Base-by-base conservation (phyloP, 2,329 filamentous ascomycete genomes). In the Lasiodiplodia sp. region DNA sequence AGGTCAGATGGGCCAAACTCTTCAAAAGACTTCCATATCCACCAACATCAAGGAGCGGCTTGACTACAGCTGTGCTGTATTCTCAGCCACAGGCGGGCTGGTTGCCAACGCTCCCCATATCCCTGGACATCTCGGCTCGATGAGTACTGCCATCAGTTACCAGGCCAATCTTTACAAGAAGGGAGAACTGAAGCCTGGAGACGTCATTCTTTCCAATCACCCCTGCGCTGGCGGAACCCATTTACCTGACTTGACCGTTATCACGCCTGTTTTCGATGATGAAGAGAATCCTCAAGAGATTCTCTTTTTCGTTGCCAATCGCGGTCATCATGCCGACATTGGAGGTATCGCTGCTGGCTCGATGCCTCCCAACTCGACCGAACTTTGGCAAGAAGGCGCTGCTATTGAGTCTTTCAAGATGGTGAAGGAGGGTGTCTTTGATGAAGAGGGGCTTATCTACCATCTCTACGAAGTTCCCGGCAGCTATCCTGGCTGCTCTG, bases 301-400 rank as follows among this genome's bases (percentile, higher is more conserved):
- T 11, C 74, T 74, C 23, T 76, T 77, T 69, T 77, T 73, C 58
- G 71, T 71, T 4, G 75, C 75, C 12, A 74, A 72, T 1, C 68
- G 75, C n/a, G 75, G 75, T 2, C 75, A 77, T 60, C 75, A 77
- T 44, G 70, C 70, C 8, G 75, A 77, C 25, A 77, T 77, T 52
- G 75, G 75, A 40, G 75, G 75, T 34, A 73, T 78, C 4, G 55
- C 65, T n/a, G 67, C 55, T 8, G 69, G 72, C 0, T 74, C 75
- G 0, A 76, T 75, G 0, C 79, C 78, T 78, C 78, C 79, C 2
- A 83, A 82, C 28, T 83, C 80, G 3, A 82, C 79, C 0, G 81
- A 83, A 62, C 73, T 85, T 2, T 83, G 79, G 77, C 80, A 85
- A 70, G 83, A 85, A 71, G 83, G 83, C 10, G 83, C 82, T 1